Base-by-base conservation (phyloP, 2,329 filamentous ascomycete species). In the Ophiostoma perfectum region DNA sequence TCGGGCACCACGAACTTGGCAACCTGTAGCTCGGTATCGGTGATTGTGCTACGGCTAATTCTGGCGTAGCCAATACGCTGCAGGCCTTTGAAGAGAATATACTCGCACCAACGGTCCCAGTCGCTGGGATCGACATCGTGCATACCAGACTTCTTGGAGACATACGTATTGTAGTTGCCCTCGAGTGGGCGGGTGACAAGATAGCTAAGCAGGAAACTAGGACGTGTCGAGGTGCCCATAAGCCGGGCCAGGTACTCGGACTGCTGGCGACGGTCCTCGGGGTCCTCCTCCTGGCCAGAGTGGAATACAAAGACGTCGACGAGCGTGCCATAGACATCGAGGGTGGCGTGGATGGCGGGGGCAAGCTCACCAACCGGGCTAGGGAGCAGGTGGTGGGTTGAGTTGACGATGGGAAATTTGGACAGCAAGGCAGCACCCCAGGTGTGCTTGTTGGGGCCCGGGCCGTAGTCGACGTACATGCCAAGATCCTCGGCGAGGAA, bases 41-140 rank as follows among this genome's bases (percentile, higher is more conserved):
- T 99, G 73, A 99, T 98, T 1, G 92, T 96, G 73, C 89, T 88
- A 74, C 95, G 85, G 74, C 90, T 94, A 66, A 99, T 89, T 67
- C 95, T 84, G 4, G 95, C 95, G 77, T 99, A 99, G 1, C 92
- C 94, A 0, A 90, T 89, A 71, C 94, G 86, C 78, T 88, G 89
- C 71, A 99, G 80, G 12, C 88, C 88, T 82, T 97, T 97, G 83
- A 92, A 99, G 39, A 99, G 81, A 72, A 99, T 97, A 78, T 99
- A 99, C 81, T 99, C 94, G 81, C 95, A 99, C 95, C 95, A 99
- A 68, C 95, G 84, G 78, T 99, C 95, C 93, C 93, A 97, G 77
- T 99, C 95, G 3, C 83, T 88, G 0, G 89, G 86, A 75, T 99
- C 95, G 65, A 99, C 95, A 75, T 99, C 95, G 75, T 91, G 88